Conservation (phyloP, 164 flowering plant species). For the Liquidambar formosana region DNA sequence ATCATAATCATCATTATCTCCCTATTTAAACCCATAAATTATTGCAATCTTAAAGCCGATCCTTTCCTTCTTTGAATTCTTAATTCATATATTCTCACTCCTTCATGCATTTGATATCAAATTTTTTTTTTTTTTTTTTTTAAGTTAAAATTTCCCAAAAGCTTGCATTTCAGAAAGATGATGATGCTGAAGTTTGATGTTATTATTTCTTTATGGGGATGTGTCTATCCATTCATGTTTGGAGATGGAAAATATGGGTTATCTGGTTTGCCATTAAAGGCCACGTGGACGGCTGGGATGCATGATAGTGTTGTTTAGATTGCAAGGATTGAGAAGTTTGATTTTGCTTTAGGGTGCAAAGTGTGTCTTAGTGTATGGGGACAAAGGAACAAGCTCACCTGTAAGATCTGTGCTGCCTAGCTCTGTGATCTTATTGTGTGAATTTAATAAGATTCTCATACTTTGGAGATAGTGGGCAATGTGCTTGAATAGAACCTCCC, state of each 20-base stretch:
- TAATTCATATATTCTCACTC: neutral
- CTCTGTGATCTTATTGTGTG: neutral
- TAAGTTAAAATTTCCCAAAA: too few relatives aligned
- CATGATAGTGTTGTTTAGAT: neutral
- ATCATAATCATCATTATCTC: slow-evolving; percentile 1
- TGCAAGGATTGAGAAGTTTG: slow-evolving; percentile 15
- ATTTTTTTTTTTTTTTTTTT: neutral
- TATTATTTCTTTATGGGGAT: neutral
- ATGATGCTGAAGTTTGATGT: slow-evolving; percentile 20
- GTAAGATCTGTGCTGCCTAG: neutral
- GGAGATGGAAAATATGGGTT: slow-evolving; percentile 1
- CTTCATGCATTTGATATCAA: neutral
- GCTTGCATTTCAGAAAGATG: neutral
- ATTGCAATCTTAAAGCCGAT: neutral
- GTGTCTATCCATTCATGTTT: neutral
- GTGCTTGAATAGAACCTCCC: slow-evolving; percentile 23
- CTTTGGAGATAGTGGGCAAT: neutral
- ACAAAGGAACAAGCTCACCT: slow-evolving; percentile 19
- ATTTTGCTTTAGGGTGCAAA: slow-evolving; percentile 28
- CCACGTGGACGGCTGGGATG: slow-evolving; percentile 7
- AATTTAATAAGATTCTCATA: neutral
- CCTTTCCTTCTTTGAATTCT: neutral
- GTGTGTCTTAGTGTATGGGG: slow-evolving; percentile 17
- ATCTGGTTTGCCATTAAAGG: slow-evolving; percentile 21
- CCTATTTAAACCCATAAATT: neutral